These are phyloP conservation scores for Acanthamoeba healyi DNA, from an alignment of 208 protist genomes.

Conservation along the genomic window DNA sequence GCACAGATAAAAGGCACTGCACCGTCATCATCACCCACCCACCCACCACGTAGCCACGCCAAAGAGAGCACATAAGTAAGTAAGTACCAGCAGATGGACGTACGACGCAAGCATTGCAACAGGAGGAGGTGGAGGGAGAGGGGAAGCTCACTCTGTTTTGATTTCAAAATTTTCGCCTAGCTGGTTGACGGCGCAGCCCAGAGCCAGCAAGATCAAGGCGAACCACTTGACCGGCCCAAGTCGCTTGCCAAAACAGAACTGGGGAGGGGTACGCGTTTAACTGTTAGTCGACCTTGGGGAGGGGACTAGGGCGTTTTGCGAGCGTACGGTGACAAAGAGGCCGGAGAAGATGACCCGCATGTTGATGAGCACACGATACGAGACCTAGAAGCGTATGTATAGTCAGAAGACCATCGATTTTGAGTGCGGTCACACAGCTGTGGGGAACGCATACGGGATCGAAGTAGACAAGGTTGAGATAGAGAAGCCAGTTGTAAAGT, in stretches of 20 bases:
- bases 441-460: not conserved
- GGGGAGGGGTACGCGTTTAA: not conserved
- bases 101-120: not conserved
- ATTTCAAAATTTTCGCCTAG: not conserved
- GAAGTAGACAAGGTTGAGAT: constrained; percentile 42
- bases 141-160: not conserved
- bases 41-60: not conserved
- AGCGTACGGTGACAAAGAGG: constrained; percentile 19
- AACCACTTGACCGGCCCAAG: constrained; percentile 10
- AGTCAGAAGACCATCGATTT: not conserved
- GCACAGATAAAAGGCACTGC: constrained; percentile 16
- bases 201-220: not conserved
- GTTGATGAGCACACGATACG: constrained; percentile 61
- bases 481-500: constrained; percentile 54
- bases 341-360: constrained; percentile 44
- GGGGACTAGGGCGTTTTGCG: not conserved
- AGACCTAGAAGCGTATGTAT: not conserved
- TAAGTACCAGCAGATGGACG: not conserved
- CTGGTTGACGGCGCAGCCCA: constrained; percentile 27
- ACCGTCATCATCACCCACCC: no score
- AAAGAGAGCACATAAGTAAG: not conserved
- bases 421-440: not conserved
- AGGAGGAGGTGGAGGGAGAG: no score
- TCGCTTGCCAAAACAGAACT: constrained; percentile 43
- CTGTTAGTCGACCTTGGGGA: not conserved